Evolutionary conservation across 129 eudicot species (phyloP), one percentile per base, ranked within the genome.

Genomic region (Tagetes patula): DNA sequence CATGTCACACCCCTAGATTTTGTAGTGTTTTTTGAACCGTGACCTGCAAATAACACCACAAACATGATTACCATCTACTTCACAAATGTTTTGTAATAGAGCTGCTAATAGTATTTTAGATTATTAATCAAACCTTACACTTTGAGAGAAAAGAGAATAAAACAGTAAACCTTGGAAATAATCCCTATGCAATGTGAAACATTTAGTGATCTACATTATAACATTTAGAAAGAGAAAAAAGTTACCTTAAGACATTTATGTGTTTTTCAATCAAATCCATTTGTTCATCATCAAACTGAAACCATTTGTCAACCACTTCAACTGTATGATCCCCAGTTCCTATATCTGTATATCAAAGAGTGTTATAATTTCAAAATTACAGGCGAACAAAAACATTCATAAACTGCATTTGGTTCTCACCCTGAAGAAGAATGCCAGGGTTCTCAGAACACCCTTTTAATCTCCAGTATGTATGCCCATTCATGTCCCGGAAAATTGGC

Each of bases 381-480:
- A 39, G 33, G 9, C 32, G 70, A 50, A 5, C 40, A 8, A 67
- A 58, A 75, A 58, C 5, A 42, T 60, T 72, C 12, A n/a, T 8
- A 71, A 31, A 67, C 30, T 63, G 58, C 47, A 48, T 37, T 20
- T 27, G 31, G 6, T 73, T 13, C 79, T 75, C 70, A 89, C 96
- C 85, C 87, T 89, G 98, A 72, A 70, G 81, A 49, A 93, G 77
- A 38, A 93, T 66, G 10, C 80, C 82, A 14, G 86, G 65, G 42
- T 77, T 81, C 30, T 86, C 81, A 39, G 73, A 67, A 75, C 74
- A 78, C 59, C 92, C 72, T 56, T 81, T 82, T 32, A 94, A 60
- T 74, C 78, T 90, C 98, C 98, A 90, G 71, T 80, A 90, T 27
- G 78, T 81, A 66, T 75, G 80, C 42, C 96, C 96, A 71, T 80